phyloP scores from a whole-genome alignment of 2,329 filamentous ascomycete species.

The Hypocreales sp. region DNA sequence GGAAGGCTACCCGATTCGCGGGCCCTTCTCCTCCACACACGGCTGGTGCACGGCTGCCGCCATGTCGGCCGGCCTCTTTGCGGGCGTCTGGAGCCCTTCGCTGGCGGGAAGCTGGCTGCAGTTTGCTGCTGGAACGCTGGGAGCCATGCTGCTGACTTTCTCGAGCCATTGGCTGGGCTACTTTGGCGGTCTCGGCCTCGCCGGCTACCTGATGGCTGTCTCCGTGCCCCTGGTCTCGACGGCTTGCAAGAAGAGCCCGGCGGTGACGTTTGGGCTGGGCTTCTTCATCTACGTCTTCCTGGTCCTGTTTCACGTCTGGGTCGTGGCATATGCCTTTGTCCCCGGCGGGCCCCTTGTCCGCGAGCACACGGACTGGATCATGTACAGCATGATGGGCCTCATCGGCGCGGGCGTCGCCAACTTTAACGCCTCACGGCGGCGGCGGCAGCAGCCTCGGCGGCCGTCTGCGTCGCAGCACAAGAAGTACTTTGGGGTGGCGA shows the following conservation, averaged over 20 bases:
- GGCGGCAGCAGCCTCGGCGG: constrained; percentile 16
- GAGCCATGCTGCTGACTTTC: constrained; percentile 62
- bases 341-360: constrained; percentile 84
- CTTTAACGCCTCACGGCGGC: constrained; percentile 35
- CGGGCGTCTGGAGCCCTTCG: constrained; percentile 58
- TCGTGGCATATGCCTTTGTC: constrained; percentile 95
- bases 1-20: constrained; percentile 86
- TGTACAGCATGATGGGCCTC: constrained; percentile 69
- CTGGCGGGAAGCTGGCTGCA: constrained; percentile 64
- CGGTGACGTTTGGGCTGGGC: constrained; percentile 68
- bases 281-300: constrained; percentile 89
- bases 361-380: constrained; percentile 92
- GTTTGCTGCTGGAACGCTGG: constrained; percentile 63
- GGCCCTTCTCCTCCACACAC: constrained; percentile 78
- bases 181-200: constrained; percentile 61
- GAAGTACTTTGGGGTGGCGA: constrained; percentile 38
- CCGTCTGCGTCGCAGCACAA: constrained; percentile 25
- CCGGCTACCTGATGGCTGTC: constrained; percentile 70
- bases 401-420: constrained; percentile 79
- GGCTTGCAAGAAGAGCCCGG: constrained; percentile 63
- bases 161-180: constrained; percentile 79
- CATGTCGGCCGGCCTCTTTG: constrained; percentile 69
- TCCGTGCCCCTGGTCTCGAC: constrained; percentile 60
- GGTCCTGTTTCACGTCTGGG: constrained; percentile 96
- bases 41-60: constrained; percentile 72